Percentiles rank a stretch among this genome's conserved stretches.
Conservation (phyloP, 1,284 basidiomycete genomes). For the Hemileia vastatrix region DNA sequence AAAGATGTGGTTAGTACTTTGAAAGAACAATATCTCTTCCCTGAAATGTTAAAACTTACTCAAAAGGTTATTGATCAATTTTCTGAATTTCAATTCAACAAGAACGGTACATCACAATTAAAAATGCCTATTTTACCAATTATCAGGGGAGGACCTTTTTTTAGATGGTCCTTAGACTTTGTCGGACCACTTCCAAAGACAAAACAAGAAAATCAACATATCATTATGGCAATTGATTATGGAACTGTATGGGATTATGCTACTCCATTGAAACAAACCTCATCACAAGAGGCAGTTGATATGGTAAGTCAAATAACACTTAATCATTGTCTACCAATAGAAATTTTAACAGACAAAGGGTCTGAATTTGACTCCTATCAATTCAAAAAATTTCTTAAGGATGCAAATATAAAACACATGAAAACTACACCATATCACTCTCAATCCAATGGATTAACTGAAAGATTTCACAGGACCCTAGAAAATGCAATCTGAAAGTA, state of each 20-base stretch:
- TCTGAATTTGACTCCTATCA: background rate
- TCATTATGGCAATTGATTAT: constrained; percentile 4
- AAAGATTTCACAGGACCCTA: constrained; percentile 7
- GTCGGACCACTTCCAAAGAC: background rate
- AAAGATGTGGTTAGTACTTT: background rate
- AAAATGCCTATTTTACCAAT: background rate
- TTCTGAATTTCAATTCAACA: background rate
- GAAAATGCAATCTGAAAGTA: background rate
- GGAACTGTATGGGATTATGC: constrained; percentile 10
- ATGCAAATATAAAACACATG: constrained; percentile 2
- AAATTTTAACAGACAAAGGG: constrained; percentile 3
- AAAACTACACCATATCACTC: constrained; percentile 1
- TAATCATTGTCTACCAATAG: constrained; percentile 1
- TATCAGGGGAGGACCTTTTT: background rate
- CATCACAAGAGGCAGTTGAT: background rate
- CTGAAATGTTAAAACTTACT: background rate
- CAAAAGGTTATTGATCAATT: background rate
- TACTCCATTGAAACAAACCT: background rate
- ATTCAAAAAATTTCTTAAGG: background rate
- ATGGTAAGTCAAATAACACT: background rate
- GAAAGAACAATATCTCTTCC: background rate
- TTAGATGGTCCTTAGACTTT: constrained; percentile 7
- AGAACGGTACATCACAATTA: background rate
- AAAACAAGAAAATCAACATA: background rate
- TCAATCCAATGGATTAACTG: constrained; percentile 5